phyloP scores from a whole-genome alignment of 768 basidiomycete species.

The Dentipellis sp. region DNA sequence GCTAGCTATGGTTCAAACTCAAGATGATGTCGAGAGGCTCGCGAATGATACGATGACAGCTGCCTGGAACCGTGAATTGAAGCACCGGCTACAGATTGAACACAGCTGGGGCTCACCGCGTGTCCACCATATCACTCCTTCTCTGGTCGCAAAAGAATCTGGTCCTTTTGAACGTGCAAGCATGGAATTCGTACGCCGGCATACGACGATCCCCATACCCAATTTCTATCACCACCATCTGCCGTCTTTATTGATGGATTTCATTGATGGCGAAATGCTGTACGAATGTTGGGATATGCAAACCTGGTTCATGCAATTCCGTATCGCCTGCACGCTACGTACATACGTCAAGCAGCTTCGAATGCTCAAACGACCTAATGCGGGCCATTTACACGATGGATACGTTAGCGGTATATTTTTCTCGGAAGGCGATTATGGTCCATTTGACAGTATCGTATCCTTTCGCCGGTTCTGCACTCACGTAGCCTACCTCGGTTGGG shows the following conservation, averaged over 20 bases:
- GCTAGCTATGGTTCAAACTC: no score
- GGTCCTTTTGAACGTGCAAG: background rate
- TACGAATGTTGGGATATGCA: constrained; percentile 10
- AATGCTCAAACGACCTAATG: background rate
- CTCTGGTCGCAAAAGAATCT: constrained; percentile 1
- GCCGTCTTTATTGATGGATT: constrained; percentile 10
- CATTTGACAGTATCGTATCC: background rate
- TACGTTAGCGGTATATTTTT: constrained; percentile 7
- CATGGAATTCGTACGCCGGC: constrained; percentile 8
- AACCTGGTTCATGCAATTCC: constrained; percentile 8
- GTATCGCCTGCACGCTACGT: constrained; percentile 15
- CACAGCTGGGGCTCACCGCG: no score
- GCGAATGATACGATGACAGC: no score
- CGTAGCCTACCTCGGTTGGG: background rate
- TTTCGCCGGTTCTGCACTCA: background rate
- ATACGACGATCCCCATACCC: constrained; percentile 12
- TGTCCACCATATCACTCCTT: constrained; percentile 2
- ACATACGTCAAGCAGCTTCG: constrained; percentile 12
- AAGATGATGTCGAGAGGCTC: no score
- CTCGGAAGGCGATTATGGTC: background rate
- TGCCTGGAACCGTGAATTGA: no score
- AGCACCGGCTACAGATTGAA: no score
- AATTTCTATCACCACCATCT: constrained; percentile 2
- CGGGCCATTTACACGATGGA: constrained; percentile 4
- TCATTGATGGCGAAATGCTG: constrained; percentile 12